Base-by-base conservation (phyloP, 805 yeast genomes). In the Teunomyces atbi region DNA sequence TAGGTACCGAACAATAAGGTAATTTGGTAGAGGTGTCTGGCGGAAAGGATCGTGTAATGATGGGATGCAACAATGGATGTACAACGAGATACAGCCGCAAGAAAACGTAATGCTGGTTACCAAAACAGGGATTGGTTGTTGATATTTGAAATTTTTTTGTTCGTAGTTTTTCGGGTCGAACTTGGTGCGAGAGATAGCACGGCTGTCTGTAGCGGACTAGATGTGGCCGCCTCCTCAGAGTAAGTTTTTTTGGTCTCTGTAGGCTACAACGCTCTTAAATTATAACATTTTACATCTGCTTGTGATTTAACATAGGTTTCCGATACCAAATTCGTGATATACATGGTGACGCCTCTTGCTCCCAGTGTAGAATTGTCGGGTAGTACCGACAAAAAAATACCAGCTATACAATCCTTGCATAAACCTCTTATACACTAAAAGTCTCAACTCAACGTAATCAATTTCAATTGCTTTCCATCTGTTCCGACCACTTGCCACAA, bases 61-160 rank as follows among this genome's bases (percentile, higher is more conserved):
- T n/a, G 18, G 18, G 18, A 30, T 30, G 33, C 33, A 15, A 37
- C 7, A 3, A 13, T 20, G 16, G 18, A 1, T 18, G 16, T n/a
- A 12, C 27, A 20, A 36, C 27, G 38, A 20, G 13, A 36, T 20
- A 19, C 28, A 36, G 27, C 28, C 8, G 10, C 16, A 13, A 33
- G 8, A 13, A 34, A 20, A 36, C 28, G 23, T 36, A 7, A 20
- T 36, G 39, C 39, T 36, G 27, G 39, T 21, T 19, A 13, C 28
- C 39, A 19, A 6, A 36, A 36, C 28, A 21, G 39, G 39, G 39
- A 36, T 36, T 36, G 28, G 39, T 36, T 36, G 39, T 36, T 36
- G 39, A 36, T 36, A 21, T 21, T 36, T 36, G 39, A 36, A 36
- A 36, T 36, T 36, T 36, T 35, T 36, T 36, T 36, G 39, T 36